Percentiles rank a stretch among this genome's conserved stretches.
phyloP scores from a whole-genome alignment of 1,284 basidiomycete species.

The Ustilago sp. region DNA sequence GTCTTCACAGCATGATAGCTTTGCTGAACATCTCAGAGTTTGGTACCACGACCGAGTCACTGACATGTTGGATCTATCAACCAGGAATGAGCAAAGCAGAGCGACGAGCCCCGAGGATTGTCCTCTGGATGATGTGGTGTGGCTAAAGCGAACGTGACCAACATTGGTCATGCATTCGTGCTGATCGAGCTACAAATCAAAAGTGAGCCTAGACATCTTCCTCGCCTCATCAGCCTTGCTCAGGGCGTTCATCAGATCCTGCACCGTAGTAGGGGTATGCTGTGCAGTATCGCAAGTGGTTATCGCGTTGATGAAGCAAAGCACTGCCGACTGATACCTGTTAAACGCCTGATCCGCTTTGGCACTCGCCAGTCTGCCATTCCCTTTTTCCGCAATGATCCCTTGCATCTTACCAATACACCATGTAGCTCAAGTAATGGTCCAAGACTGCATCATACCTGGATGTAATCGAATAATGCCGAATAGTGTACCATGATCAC shows the following conservation, averaged over 20 bases:
- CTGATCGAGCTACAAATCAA: conserved; percentile 6
- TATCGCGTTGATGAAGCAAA: conserved; percentile 35
- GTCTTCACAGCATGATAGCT: no score
- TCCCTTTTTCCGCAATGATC: conserved; percentile 11
- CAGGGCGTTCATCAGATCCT: conserved; percentile 23
- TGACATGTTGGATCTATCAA: no score
- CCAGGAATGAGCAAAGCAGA: no score
- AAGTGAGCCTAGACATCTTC: conserved; percentile 14
- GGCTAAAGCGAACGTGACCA: neutral
- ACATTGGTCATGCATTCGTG: neutral
- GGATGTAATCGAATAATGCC: conserved; percentile 42
- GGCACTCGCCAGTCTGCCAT: conserved; percentile 30
- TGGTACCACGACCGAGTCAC: no score
- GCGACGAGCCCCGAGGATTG: no score
- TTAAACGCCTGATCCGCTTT: conserved; percentile 33
- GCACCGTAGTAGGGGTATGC: conserved; percentile 29
- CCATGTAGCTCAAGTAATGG: conserved; percentile 36
- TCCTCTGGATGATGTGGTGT: no score
- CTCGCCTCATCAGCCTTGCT: conserved; percentile 21
- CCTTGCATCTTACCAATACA: conserved; percentile 24
- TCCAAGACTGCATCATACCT: conserved; percentile 44
- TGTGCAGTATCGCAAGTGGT: conserved; percentile 34
- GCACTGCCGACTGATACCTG: conserved; percentile 33
- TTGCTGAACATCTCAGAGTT: no score
- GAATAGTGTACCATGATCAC: conserved; percentile 39